phyloP scores from a whole-genome alignment of 2,329 filamentous ascomycete genomes.

The Cladosporium sphaerospermum region DNA sequence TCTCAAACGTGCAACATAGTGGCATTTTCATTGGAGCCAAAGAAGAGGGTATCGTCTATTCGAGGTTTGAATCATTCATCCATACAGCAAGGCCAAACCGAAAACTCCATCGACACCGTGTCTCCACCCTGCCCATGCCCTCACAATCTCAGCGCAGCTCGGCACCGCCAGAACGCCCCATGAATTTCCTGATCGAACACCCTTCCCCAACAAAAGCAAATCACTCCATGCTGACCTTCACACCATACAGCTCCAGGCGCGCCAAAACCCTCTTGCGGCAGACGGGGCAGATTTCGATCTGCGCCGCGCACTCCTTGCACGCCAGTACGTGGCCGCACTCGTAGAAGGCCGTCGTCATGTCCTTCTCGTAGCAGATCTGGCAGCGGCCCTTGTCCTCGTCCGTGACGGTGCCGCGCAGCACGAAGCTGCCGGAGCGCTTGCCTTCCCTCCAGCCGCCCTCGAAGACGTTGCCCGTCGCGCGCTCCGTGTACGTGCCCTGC shows the following conservation, averaged over 20 bases:
- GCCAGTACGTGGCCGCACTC: slow-evolving; percentile 59
- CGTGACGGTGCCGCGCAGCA: slow-evolving; percentile 56
- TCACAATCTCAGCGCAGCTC: no score
- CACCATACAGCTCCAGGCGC: slow-evolving; percentile 51
- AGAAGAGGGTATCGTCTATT: no score
- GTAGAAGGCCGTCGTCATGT: slow-evolving; percentile 55
- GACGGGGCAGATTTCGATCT: slow-evolving; percentile 55
- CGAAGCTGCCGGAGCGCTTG: slow-evolving; percentile 56
- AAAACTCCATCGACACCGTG: no score
- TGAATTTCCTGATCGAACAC: not conserved
- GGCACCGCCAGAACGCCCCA: not conserved
- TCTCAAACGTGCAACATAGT: no score
- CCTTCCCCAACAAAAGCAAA: not conserved
- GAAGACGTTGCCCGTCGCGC: slow-evolving; percentile 54
- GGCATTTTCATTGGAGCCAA: no score
- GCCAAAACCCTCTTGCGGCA: slow-evolving; percentile 52
- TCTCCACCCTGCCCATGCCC: no score
- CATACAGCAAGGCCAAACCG: no score
- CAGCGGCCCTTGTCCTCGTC: slow-evolving; percentile 56
- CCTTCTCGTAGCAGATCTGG: slow-evolving; percentile 57
- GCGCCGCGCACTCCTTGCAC: slow-evolving; percentile 53
- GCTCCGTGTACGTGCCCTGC: slow-evolving; percentile 51
- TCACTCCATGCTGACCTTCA: slow-evolving; percentile 17
- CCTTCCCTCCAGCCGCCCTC: slow-evolving; percentile 56
- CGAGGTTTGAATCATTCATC: no score